A percentile compares a stretch with the other conserved stretches of the same genome.
Conservation (phyloP, 345 rosid genomes). For the Bretschneidera sinensis region DNA sequence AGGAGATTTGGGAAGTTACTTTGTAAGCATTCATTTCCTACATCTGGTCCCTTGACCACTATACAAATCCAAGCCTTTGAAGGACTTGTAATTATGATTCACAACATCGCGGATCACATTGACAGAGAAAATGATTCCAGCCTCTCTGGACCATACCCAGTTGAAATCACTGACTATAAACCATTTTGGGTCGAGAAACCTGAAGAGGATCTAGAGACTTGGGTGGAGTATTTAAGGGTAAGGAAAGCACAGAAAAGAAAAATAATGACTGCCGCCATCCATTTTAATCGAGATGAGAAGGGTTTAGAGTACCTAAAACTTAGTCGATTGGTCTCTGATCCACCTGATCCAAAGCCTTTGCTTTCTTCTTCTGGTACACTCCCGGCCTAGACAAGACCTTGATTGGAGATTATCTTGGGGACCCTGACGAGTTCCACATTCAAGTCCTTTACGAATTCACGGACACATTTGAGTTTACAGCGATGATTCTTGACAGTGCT, state of each 20-base stretch:
- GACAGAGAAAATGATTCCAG: conserved; percentile 47
- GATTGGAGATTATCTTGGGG: conserved; percentile 89
- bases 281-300: conserved; percentile 77
- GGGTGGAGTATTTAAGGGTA: conserved; percentile 60
- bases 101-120: conserved; percentile 71
- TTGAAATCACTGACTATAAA: conserved; percentile 53
- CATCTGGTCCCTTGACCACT: conserved; percentile 49
- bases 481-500: conserved; percentile 83
- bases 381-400: conserved; percentile 63
- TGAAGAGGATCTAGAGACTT: conserved; percentile 47
- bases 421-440: conserved; percentile 74
- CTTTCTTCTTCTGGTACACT: conserved; percentile 67
- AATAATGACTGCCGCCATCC: conserved; percentile 59
- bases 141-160: conserved; percentile 41
- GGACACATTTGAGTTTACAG: conserved; percentile 58
- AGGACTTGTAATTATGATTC: conserved; percentile 71
- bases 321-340: conserved; percentile 54
- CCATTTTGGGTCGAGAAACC: conserved; percentile 76
- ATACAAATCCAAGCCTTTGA: conserved; percentile 89
- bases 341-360: conserved; percentile 59
- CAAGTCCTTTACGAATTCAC: conserved; percentile 76
- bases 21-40: conserved; percentile 79
- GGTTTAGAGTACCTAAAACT: conserved; percentile 78
- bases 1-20: conserved; percentile 83
- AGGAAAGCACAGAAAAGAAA: conserved; percentile 79